Evolutionary conservation across 768 basidiomycete genomes (phyloP).

Genomic region (Mycena galopus): DNA sequence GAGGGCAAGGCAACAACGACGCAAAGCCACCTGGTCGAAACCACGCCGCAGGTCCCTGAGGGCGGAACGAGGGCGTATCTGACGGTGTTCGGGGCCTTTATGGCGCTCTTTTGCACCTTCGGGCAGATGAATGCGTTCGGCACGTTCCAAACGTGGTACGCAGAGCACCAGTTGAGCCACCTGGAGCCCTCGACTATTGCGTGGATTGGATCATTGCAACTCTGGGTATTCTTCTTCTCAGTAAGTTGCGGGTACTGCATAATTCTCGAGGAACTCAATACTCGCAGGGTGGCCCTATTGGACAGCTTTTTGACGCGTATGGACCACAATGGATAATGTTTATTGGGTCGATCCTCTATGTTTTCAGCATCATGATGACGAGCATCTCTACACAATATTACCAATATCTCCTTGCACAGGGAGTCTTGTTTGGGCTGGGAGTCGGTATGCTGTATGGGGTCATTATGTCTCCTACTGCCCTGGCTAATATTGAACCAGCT

Average conservation of each 20-base stretch:
- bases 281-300: conserved; percentile 70
- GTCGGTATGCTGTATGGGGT: conserved; percentile 71
- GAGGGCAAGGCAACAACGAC: conserved; percentile 36
- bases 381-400: conserved; percentile 70
- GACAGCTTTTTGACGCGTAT: conserved; percentile 69
- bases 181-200: too few relatives aligned
- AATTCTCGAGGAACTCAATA: neutral
- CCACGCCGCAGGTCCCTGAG: conserved; percentile 40
- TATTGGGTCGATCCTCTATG: conserved; percentile 64
- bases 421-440: conserved; percentile 73
- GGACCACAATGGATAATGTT: conserved; percentile 69
- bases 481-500: conserved; percentile 54
- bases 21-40: conserved; percentile 30
- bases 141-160: conserved; percentile 79
- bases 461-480: conserved; percentile 12
- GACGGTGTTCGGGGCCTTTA: conserved; percentile 72
- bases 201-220: too few relatives aligned
- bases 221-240: too few relatives aligned
- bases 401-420: conserved; percentile 74
- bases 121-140: conserved; percentile 82
- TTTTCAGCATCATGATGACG: too few relatives aligned
- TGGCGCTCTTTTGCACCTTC: conserved; percentile 77
- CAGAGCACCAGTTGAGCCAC: conserved; percentile 72
- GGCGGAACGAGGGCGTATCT: conserved; percentile 55
- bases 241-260: conserved; percentile 51